phyloP scores from a whole-genome alignment of 2,329 filamentous ascomycete genomes.

The Cladosporium sp. region DNA sequence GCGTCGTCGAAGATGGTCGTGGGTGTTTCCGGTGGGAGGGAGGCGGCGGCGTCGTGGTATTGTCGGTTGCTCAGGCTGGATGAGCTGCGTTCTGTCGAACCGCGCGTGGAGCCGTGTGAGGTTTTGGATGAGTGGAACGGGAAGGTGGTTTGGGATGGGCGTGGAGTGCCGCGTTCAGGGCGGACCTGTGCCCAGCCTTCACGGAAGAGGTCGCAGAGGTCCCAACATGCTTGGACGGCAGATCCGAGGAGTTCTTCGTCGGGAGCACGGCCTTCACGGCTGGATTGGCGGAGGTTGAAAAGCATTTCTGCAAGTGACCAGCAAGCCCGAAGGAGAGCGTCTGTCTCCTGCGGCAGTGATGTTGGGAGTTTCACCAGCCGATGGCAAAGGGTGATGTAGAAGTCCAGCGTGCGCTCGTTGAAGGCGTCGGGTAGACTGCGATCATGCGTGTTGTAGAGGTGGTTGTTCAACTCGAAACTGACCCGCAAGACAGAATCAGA shows the following conservation, averaged over 20 bases:
- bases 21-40: slow-evolving; percentile 73
- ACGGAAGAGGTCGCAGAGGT: slow-evolving; percentile 87
- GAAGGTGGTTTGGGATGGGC: slow-evolving; percentile 74
- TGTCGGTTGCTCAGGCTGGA: slow-evolving; percentile 45
- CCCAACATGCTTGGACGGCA: slow-evolving; percentile 91
- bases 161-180: slow-evolving; percentile 79
- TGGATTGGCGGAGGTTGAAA: slow-evolving; percentile 82
- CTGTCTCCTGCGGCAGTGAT: slow-evolving; percentile 74
- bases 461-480: slow-evolving; percentile 93
- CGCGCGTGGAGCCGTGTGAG: slow-evolving; percentile 14
- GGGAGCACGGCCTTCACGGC: slow-evolving; percentile 64
- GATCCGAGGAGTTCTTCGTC: slow-evolving; percentile 84
- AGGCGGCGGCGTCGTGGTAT: slow-evolving; percentile 38
- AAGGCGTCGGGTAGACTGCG: slow-evolving; percentile 80
- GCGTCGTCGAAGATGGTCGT: slow-evolving; percentile 95
- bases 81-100: slow-evolving; percentile 35
- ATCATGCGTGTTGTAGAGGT: slow-evolving; percentile 90
- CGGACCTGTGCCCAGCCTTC: slow-evolving; percentile 88
- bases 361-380: slow-evolving; percentile 92
- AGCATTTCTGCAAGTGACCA: slow-evolving; percentile 92
- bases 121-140: slow-evolving; percentile 33
- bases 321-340: slow-evolving; percentile 77
- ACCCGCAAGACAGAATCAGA: slow-evolving; percentile 85
- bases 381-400: slow-evolving; percentile 91
- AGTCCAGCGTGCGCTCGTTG: slow-evolving; percentile 83